Evolutionary conservation across 2,329 filamentous ascomycete genomes (phyloP), one percentile per base, ranked within the genome.

Genomic region (Aurifilum marmelostoma): DNA sequence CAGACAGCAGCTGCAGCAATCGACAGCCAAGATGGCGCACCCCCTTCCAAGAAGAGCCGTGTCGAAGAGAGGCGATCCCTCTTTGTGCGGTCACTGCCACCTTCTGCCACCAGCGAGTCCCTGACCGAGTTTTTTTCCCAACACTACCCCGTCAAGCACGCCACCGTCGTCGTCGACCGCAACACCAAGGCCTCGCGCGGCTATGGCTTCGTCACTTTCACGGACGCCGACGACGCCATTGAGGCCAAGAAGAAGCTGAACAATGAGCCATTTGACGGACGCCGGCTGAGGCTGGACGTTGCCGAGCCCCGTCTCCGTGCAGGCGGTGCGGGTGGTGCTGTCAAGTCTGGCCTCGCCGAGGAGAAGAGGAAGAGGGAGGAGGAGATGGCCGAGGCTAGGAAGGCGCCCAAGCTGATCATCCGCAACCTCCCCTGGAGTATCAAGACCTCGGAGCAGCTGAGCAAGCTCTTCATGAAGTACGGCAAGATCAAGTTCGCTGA

Each of bases 351-450:
- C 37, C 76, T 78, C 18, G 77, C 79, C 63, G 77, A 78, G 34
- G 76, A 80, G 72, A 87, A 87, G 75, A 81, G 83, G 70, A 85
- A 87, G 75, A 82, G 85, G 47, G 83, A 87, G 74, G 88, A 91
- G 73, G 85, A 90, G 71, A 82, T 88, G 74, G 86, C 86, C 70
- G 84, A 88, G 73, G 82, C 85, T 21, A 83, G 85, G 69, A 87
- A 88, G 75, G 85, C 90, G 0, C 89, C 92, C 0, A 94, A 92
- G 78, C 81, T 96, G 73, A 96, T 99, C 78, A 89, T 99, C 63
- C 89, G 96, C 76, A 99, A 99, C 78, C 78, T 99, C 76, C 95
- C 96, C 0, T 99, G 96, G 96, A 97, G 91, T 74, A 91, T 99
- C 77, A 97, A 97, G 81, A 91, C 89, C 11, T 86, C 92, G 0